Conservation (phyloP, 2,329 filamentous ascomycete species). For the Trichoderma pleuroti region DNA sequence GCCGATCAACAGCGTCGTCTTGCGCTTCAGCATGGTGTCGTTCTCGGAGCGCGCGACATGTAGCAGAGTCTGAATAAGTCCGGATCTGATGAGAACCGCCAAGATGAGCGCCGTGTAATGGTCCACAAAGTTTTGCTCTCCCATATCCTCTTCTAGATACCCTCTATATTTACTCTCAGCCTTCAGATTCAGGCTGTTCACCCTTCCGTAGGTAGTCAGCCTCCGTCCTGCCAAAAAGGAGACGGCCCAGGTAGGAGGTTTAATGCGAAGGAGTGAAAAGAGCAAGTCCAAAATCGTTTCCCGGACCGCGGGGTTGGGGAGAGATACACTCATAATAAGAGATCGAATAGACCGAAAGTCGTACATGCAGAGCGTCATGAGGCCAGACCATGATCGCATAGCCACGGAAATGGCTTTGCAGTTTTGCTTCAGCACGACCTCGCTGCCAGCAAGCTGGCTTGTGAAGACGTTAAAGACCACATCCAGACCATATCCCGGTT, state of each 20-base stretch:
- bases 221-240: conserved; percentile 90
- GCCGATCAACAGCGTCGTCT: conserved; percentile 84
- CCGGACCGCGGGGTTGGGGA: conserved; percentile 53
- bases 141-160: conserved; percentile 62
- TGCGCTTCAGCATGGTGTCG: conserved; percentile 71
- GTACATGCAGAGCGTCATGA: conserved; percentile 85
- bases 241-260: conserved; percentile 86
- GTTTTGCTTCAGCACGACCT: conserved; percentile 71
- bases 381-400: conserved; percentile 88
- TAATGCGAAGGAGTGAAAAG: conserved; percentile 78
- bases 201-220: conserved; percentile 93
- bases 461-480: conserved; percentile 90
- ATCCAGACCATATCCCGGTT: conserved; percentile 84
- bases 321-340: conserved; percentile 61
- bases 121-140: conserved; percentile 81
- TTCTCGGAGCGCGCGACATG: conserved; percentile 66
- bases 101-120: conserved; percentile 91
- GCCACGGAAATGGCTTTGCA: conserved; percentile 89
- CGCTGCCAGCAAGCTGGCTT: conserved; percentile 65
- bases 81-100: conserved; percentile 78
- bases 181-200: conserved; percentile 81
- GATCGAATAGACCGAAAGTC: conserved; percentile 81
- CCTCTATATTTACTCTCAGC: conserved; percentile 49
- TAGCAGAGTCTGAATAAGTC: conserved; percentile 60
- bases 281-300: conserved; percentile 86